Evolutionary conservation across 805 yeast species (phyloP).

Genomic region (Pichia thaimueangensis): DNA sequence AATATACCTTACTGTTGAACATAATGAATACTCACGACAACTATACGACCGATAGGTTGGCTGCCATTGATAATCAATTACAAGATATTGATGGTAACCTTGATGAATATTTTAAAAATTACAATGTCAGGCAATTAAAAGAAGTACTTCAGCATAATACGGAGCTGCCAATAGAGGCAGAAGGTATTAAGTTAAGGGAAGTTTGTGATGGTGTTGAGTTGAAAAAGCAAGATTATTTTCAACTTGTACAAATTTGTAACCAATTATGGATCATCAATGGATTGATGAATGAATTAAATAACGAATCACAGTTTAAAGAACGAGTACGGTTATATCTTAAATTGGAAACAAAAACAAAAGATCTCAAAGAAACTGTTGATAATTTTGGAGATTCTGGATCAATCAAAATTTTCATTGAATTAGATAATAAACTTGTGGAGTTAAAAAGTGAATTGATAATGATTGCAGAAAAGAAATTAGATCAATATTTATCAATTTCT

Average conservation of each 20-base stretch:
- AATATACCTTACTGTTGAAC: too few species aligned
- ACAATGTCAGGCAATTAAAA: conserved; percentile 9
- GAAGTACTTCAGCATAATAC: neutral
- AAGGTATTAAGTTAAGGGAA: neutral
- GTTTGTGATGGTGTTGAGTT: neutral
- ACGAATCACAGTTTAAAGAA: conserved; percentile 12
- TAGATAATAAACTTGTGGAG: conserved; percentile 11
- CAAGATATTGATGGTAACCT: conserved; percentile 8
- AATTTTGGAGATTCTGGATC: neutral
- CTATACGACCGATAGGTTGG: neutral
- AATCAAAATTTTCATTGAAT: conserved; percentile 15
- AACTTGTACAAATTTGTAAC: conserved; percentile 28
- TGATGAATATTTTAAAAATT: conserved; percentile 9
- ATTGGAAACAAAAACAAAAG: conserved; percentile 13
- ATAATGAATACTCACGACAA: neutral
- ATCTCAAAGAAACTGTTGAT: conserved; percentile 7
- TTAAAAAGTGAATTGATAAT: conserved; percentile 5
- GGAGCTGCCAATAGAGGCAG: neutral
- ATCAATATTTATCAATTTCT: conserved; percentile 12
- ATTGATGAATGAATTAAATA: conserved; percentile 20
- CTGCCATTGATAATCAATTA: neutral
- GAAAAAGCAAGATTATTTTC: conserved; percentile 12
- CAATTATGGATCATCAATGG: conserved; percentile 29
- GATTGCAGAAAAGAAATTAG: conserved; percentile 9
- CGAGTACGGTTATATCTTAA: conserved; percentile 16